A percentile compares a stretch with the other conserved stretches of the same genome.
These are phyloP conservation scores for Alternaria dauci DNA, from an alignment of 2,329 filamentous ascomycete genomes.

Conservation along the genomic window DNA sequence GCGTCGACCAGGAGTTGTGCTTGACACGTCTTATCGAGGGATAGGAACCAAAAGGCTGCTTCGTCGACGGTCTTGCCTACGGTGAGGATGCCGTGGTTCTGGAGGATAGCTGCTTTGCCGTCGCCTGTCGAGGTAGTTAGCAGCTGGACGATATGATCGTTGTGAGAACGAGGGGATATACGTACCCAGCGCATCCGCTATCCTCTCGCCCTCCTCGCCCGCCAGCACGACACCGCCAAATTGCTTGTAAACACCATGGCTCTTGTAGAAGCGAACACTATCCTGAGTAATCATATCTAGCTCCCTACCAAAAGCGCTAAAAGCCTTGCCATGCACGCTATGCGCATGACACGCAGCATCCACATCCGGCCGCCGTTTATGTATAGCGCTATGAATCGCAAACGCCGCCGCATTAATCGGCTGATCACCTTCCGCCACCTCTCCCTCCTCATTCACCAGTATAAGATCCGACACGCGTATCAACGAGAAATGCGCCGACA, in stretches of 20 bases:
- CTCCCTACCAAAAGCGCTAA: slow-evolving; percentile 55
- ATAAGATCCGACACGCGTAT: slow-evolving; percentile 55
- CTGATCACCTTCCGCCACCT: slow-evolving; percentile 52
- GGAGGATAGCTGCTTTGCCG: slow-evolving; percentile 50
- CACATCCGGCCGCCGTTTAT: slow-evolving; percentile 48
- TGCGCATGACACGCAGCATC: slow-evolving; percentile 57
- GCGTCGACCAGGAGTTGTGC: slow-evolving; percentile 57
- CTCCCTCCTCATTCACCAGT: slow-evolving; percentile 55
- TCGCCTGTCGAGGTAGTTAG: slow-evolving; percentile 19
- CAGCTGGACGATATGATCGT: neutral
- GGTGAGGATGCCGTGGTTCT: slow-evolving; percentile 53
- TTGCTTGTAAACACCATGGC: slow-evolving; percentile 53
- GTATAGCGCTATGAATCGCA: slow-evolving; percentile 57
- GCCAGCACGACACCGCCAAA: slow-evolving; percentile 55
- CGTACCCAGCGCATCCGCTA: slow-evolving; percentile 49
- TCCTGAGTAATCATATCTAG: slow-evolving; percentile 61
- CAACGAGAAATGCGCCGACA: slow-evolving; percentile 56
- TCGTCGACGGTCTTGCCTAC: slow-evolving; percentile 54
- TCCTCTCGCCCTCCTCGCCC: slow-evolving; percentile 56
- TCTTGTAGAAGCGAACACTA: slow-evolving; percentile 53
- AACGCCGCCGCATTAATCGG: slow-evolving; percentile 59
- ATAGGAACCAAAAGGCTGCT: slow-evolving; percentile 58
- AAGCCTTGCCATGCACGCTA: slow-evolving; percentile 58
- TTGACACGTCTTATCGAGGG: slow-evolving; percentile 57
- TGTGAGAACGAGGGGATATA: neutral